Evolutionary conservation across 2,329 filamentous ascomycete genomes (phyloP), one percentile per base, ranked within the genome.

Genomic region (Pestalotiopsis sp.): DNA sequence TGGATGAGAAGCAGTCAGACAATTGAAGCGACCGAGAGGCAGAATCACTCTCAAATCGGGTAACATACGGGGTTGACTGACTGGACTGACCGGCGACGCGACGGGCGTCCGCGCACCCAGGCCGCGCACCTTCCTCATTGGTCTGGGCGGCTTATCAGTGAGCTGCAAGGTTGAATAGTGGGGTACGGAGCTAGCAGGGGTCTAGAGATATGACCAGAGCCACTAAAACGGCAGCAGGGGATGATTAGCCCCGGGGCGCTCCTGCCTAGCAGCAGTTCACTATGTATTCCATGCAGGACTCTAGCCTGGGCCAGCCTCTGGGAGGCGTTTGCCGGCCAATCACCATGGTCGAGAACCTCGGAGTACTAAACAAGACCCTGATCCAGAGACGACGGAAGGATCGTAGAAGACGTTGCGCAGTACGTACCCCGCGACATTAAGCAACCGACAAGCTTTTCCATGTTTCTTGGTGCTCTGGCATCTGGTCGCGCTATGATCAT

Each of bases 121-220:
- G 31, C 65, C 65, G 65, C 56, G 31, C 65, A 67, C 65, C 65
- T 67, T 67, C 65, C 65, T 49, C 31, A 67, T 67, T 67, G 52
- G 65, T 67, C 65, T 59, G 39, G 31, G 52, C 65, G 65, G 65
- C 65, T 67, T 67, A 67, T 67, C 65, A 59, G 52, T 60, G 31
- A n/a, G 41, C 63, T 58, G 45, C 45, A 52, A 52, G 45, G 45
- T 52, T 52, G 45, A 57, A 57, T 38, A 25, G 36, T 52, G 49
- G 63, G 4, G 4, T 20, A 25, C 17, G 31, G n/a, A 11, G 14
- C n/a, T 56, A 57, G 39, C 39, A 36, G 14, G 39, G 49, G 25
- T 23, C 14, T 11, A 56, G 31, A 56, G 63, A 52, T 66, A 66
- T 57, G 41, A 58, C 63, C 63, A 45, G 17, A 38, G 25, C 63